Evolutionary conservation across 2,329 filamentous ascomycete species (phyloP).

Genomic region (Ilyonectria destructans): DNA sequence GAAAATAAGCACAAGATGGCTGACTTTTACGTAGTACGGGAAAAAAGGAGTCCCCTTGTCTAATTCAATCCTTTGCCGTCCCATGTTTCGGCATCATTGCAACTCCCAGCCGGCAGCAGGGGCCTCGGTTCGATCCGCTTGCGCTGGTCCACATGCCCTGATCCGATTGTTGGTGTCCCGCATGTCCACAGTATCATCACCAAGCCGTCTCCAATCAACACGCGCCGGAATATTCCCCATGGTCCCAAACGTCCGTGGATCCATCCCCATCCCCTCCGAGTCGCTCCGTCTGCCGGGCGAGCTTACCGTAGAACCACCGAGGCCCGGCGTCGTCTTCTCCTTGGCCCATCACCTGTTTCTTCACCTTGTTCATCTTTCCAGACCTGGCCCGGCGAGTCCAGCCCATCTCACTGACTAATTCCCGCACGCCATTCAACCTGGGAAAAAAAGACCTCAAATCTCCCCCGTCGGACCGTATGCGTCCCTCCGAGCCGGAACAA

Average conservation of each 20-base stretch:
- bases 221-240: neutral
- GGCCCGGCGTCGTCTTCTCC: constrained; percentile 12
- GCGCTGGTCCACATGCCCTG: constrained; percentile 13
- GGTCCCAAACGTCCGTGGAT: neutral
- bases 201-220: neutral
- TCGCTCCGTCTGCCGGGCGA: neutral
- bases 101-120: constrained; percentile 9
- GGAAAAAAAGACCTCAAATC: constrained; percentile 33
- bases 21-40: no score
- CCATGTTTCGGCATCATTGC: constrained; percentile 5
- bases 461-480: neutral
- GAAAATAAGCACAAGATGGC: no score
- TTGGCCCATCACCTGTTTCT: constrained; percentile 1
- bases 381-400: neutral
- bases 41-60: neutral
- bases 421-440: neutral
- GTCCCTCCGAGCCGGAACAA: constrained; percentile 20
- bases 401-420: constrained; percentile 5
- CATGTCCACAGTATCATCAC: neutral
- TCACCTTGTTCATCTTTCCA: neutral
- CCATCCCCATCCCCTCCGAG: neutral
- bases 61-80: neutral
- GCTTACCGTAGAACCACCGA: constrained; percentile 39
- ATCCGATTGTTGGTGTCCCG: constrained; percentile 7
- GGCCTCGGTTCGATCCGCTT: constrained; percentile 23